Evolutionary conservation across 2,329 filamentous ascomycete species (phyloP).

Genomic region (Dendryphion nanum): DNA sequence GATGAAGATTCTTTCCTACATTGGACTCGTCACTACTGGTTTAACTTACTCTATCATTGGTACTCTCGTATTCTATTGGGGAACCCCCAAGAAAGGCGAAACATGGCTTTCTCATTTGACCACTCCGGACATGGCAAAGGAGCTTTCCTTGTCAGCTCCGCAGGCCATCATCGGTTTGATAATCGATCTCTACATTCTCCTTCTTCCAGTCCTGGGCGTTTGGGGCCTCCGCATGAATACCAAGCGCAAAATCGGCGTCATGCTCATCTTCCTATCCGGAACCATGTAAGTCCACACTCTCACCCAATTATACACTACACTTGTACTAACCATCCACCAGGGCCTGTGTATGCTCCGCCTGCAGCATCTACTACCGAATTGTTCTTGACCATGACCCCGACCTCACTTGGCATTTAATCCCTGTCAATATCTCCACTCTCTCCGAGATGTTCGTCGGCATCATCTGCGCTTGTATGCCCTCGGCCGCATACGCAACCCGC

Average conservation of each 20-base stretch:
- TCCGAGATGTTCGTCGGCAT: too few species aligned
- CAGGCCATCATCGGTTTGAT: conserved; percentile 1
- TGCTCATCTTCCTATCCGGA: conserved; percentile 9
- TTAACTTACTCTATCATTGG: neutral
- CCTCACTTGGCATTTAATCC: too few species aligned
- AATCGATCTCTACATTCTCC: conserved; percentile 2
- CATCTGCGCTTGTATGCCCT: neutral
- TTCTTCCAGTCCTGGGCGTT: conserved; percentile 5
- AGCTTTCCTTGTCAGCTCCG: neutral
- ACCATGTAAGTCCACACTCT: conserved; percentile 7
- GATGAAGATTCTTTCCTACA: too few species aligned
- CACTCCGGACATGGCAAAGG: neutral
- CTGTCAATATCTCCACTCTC: too few species aligned
- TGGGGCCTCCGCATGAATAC: conserved; percentile 4
- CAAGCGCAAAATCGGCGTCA: conserved; percentile 5
- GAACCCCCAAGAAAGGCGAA: neutral
- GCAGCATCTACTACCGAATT: too few species aligned
- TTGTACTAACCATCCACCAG: neutral
- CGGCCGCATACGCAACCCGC: too few species aligned
- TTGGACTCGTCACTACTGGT: neutral
- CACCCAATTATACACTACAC: neutral
- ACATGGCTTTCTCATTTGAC: neutral
- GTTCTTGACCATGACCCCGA: too few species aligned
- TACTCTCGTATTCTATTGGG: neutral
- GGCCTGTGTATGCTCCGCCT: too few species aligned